Evolutionary conservation across 225 moss, liverwort and hornwort genomes (phyloP).

Genomic region (Thuidium tamariscinum): DNA sequence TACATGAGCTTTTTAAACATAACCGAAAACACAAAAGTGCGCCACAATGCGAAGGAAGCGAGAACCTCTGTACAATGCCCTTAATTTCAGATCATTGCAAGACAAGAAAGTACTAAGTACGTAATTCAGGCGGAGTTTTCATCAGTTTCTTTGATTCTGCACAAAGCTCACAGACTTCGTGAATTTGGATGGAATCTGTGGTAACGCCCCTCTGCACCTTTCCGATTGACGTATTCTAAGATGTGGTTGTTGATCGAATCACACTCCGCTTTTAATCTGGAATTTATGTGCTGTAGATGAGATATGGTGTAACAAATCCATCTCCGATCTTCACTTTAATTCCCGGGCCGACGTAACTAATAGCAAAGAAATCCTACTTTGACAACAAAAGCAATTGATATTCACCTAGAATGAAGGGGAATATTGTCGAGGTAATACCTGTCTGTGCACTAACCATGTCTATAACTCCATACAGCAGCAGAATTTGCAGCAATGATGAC

Average conservation of each 20-base stretch:
- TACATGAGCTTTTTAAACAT: background rate
- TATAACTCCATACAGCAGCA: conserved; percentile 10
- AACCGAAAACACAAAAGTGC: background rate
- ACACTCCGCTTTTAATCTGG: background rate
- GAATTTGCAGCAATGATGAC: conserved; percentile 1
- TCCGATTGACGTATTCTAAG: background rate
- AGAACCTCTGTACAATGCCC: background rate
- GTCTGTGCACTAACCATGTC: conserved; percentile 8
- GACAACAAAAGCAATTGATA: background rate
- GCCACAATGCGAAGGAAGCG: background rate
- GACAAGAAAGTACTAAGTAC: background rate
- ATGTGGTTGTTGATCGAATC: background rate
- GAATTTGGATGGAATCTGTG: background rate
- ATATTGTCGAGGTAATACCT: conserved; percentile 5
- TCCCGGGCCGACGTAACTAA: background rate
- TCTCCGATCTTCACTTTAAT: background rate
- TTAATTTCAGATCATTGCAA: background rate
- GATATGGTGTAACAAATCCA: background rate
- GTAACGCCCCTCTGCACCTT: background rate
- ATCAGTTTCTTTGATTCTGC: background rate
- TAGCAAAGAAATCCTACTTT: background rate
- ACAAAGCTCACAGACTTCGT: background rate
- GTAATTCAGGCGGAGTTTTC: background rate
- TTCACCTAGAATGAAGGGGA: background rate
- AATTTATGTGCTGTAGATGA: background rate